A percentile compares a stretch with the other conserved stretches of the same genome.
phyloP scores from a whole-genome alignment of 108 stramenopile genomes.

The Pseudonitzschia multiseries region DNA sequence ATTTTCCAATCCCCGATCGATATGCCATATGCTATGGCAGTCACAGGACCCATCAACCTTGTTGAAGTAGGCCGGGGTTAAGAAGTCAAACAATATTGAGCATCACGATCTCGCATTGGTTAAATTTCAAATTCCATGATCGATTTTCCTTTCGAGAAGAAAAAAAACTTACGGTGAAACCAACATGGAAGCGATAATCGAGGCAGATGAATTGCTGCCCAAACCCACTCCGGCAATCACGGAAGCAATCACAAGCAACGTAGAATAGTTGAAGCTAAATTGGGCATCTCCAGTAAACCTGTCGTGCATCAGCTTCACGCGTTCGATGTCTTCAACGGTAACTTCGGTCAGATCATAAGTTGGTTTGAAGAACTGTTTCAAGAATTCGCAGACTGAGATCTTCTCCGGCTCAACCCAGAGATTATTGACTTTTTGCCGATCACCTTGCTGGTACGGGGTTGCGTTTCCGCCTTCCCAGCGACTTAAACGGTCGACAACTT shows the following conservation, averaged over 20 bases:
- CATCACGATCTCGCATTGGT: background rate
- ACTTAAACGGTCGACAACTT: slow-evolving; percentile 12
- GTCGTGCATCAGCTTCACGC: slow-evolving; percentile 25
- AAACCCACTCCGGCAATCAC: slow-evolving; percentile 82
- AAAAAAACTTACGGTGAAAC: slow-evolving; percentile 49
- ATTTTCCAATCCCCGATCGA: slow-evolving; percentile 62
- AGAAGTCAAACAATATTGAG: background rate
- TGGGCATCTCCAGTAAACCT: slow-evolving; percentile 28
- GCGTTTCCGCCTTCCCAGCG: slow-evolving; percentile 17
- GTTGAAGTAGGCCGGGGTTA: background rate
- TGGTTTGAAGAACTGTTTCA: slow-evolving; percentile 13
- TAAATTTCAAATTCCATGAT: background rate
- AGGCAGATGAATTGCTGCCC: slow-evolving; percentile 57
- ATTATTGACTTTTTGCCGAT: background rate
- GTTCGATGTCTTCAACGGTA: slow-evolving; percentile 28
- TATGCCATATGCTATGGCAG: slow-evolving; percentile 60
- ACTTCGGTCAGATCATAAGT: slow-evolving; percentile 7
- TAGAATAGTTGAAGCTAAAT: slow-evolving; percentile 42
- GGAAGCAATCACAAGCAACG: slow-evolving; percentile 62
- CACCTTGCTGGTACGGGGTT: slow-evolving; percentile 2
- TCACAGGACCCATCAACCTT: slow-evolving; percentile 63
- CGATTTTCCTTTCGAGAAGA: background rate
- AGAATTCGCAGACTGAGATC: background rate
- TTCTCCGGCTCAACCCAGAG: background rate
- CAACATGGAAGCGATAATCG: slow-evolving; percentile 85